Evolutionary conservation across 2,329 filamentous ascomycete species (phyloP).

Genomic region (Penicillium sp.): DNA sequence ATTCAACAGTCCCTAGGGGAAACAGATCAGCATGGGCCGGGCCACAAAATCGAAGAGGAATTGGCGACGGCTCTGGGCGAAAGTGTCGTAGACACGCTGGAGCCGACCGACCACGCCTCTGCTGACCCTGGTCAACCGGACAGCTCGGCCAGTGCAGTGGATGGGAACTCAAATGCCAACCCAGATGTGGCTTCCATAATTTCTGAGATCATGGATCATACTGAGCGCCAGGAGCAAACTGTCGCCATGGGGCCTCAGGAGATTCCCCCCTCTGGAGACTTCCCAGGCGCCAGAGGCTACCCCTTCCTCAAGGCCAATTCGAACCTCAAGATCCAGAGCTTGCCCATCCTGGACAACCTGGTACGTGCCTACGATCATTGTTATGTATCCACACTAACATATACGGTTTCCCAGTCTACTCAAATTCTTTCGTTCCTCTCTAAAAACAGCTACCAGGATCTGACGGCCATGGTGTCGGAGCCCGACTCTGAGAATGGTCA

Average conservation of each 20-base stretch:
- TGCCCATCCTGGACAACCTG: slow-evolving; percentile 61
- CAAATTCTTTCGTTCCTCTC: slow-evolving; percentile 59
- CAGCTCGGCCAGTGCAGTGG: not conserved
- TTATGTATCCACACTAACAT: not conserved
- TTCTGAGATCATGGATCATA: slow-evolving; percentile 44
- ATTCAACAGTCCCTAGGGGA: slow-evolving; percentile 19
- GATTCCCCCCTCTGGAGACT: slow-evolving; percentile 27
- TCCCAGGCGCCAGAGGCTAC: slow-evolving; percentile 33
- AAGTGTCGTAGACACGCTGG: slow-evolving; percentile 29
- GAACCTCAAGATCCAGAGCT: slow-evolving; percentile 56
- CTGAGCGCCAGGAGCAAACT: slow-evolving; percentile 43
- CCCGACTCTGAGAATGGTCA: slow-evolving; percentile 57
- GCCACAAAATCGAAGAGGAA: slow-evolving; percentile 38
- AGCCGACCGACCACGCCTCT: slow-evolving; percentile 22
- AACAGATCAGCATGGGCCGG: slow-evolving; percentile 27
- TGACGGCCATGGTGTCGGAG: slow-evolving; percentile 56
- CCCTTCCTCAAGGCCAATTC: slow-evolving; percentile 45
- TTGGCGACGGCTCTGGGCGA: slow-evolving; percentile 36
- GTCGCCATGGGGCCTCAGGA: slow-evolving; percentile 37
- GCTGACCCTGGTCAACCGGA: slow-evolving; percentile 24
- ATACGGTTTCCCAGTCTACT: slow-evolving; percentile 48
- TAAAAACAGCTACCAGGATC: slow-evolving; percentile 56
- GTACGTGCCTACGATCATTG: slow-evolving; percentile 38
- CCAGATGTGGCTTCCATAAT: slow-evolving; percentile 41
- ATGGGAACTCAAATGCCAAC: slow-evolving; percentile 26